Percentiles rank a stretch among this genome's conserved stretches.
These are phyloP conservation scores for Coemansia sp. DNA, from an alignment of 192 early-diverging fungal species.

Conservation along the genomic window DNA sequence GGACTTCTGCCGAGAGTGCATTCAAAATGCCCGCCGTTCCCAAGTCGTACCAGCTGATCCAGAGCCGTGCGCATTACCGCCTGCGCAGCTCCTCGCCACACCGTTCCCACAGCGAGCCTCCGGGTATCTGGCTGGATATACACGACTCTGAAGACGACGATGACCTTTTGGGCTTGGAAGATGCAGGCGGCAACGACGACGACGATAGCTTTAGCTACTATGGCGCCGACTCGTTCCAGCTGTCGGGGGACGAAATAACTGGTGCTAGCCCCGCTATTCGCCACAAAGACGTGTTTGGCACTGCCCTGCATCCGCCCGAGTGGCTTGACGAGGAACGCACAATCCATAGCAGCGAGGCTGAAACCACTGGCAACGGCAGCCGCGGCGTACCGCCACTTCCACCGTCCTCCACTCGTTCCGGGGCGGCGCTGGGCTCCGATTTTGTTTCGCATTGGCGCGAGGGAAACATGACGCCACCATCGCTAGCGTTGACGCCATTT, in stretches of 20 bases:
- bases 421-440: not conserved
- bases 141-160: conserved; percentile 25
- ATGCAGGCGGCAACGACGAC: conserved; percentile 5
- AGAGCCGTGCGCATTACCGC: conserved; percentile 30
- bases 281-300: conserved; percentile 11
- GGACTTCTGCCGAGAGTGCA: not conserved
- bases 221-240: conserved; percentile 7
- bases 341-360: conserved; percentile 5
- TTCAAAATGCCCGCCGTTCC: conserved; percentile 5
- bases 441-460: conserved; percentile 17
- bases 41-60: conserved; percentile 34
- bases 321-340: conserved; percentile 13
- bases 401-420: not conserved
- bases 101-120: conserved; percentile 40
- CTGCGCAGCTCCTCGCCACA: conserved; percentile 39
- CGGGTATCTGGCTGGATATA: conserved; percentile 51
- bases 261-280: not conserved
- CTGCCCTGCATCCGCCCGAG: not conserved
- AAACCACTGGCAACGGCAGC: not conserved
- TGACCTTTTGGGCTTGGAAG: conserved; percentile 7
- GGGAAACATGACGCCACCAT: conserved; percentile 51
- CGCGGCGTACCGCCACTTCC: not conserved
- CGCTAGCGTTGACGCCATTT: conserved; percentile 74
- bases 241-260: conserved; percentile 15
- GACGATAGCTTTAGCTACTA: conserved; percentile 19